These are phyloP conservation scores for Miamiensis avidus DNA, from an alignment of 169 alveolate species.

Conservation along the genomic window DNA sequence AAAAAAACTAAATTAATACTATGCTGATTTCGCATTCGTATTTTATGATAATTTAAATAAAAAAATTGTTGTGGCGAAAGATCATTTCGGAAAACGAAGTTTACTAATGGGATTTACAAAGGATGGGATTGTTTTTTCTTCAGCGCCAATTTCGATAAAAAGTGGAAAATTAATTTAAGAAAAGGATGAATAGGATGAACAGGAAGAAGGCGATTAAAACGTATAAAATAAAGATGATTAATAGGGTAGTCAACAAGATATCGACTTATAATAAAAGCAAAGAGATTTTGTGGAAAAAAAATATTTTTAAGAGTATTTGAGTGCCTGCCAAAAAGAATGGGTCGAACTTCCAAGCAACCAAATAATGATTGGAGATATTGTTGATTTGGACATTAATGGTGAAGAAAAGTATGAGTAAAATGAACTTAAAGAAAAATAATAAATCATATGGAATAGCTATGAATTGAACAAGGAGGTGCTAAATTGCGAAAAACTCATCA, in stretches of 20 bases:
- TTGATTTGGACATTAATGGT: neutral
- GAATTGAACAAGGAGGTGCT: slow-evolving; percentile 34
- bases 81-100: slow-evolving; percentile 80
- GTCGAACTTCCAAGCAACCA: slow-evolving; percentile 42
- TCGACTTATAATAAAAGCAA: neutral
- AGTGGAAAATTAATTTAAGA: slow-evolving; percentile 33
- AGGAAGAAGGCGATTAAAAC: slow-evolving; percentile 32
- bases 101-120: slow-evolving; percentile 53
- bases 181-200: slow-evolving; percentile 39
- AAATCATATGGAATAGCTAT: neutral
- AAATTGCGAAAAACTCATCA: slow-evolving; percentile 18
- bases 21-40: slow-evolving; percentile 66
- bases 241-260: neutral
- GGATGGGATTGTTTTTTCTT: slow-evolving; percentile 40
- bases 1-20: slow-evolving; percentile 11
- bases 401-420: neutral
- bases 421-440: neutral
- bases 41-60: slow-evolving; percentile 59
- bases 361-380: slow-evolving; percentile 20
- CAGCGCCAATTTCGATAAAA: slow-evolving; percentile 43
- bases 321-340: slow-evolving; percentile 23
- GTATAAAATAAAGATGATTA: slow-evolving; percentile 9
- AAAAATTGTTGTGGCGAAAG: slow-evolving; percentile 56
- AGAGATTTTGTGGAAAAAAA: slow-evolving; percentile 25
- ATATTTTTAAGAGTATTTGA: slow-evolving; percentile 37